Base-by-base conservation (phyloP, 495 filamentous ascomycete genomes). In the Penicillium canescens region DNA sequence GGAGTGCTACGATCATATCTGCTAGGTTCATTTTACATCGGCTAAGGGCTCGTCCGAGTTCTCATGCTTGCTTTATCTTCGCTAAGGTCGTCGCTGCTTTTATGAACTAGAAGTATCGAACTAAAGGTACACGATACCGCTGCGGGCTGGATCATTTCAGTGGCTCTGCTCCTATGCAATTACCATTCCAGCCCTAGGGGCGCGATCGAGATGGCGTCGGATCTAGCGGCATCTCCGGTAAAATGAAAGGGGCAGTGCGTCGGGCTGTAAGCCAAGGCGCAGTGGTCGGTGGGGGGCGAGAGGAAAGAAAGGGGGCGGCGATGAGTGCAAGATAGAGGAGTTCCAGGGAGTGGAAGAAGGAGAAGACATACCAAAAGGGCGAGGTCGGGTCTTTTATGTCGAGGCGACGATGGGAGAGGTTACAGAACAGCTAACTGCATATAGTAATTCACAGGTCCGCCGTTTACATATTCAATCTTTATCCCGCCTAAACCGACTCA, bases 401-500 rank as follows among this genome's bases (percentile, higher is more conserved):
- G 42, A 31, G 42, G 48, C 55, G 38, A 42, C 31, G 23, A 7
- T 20, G 33, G 47, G 23, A 56, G 33, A 52, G 45, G 38, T 55
- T 39, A 59, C 42, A 42, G 9, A 18, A 55, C 51, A 23, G 46
- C 44, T 59, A 59, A 59, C 50, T 24, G 14, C 12, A 56, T 37
- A 0, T 13, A 44, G 53, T 49, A 55, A 56, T 33, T 60, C 53
- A 60, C 57, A 60, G 57, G 46, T 59, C 56, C 56, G 5, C 28
- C 0, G 4, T 8, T 31, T 31, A 31, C 28, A 31, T 18, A 18
- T 18, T 18, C 18, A 18, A 18, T 18, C 18, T 18, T 18, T 18
- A 18, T 18, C 35, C 45, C 50, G 58, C 21, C 46, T 54, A 35
- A 65, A 77, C 2, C 78, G 69, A 54, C 78, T 77, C 46, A 92